These are phyloP conservation scores for Syzygium oleosum DNA, from an alignment of 345 rosid species.

Conservation along the genomic window DNA sequence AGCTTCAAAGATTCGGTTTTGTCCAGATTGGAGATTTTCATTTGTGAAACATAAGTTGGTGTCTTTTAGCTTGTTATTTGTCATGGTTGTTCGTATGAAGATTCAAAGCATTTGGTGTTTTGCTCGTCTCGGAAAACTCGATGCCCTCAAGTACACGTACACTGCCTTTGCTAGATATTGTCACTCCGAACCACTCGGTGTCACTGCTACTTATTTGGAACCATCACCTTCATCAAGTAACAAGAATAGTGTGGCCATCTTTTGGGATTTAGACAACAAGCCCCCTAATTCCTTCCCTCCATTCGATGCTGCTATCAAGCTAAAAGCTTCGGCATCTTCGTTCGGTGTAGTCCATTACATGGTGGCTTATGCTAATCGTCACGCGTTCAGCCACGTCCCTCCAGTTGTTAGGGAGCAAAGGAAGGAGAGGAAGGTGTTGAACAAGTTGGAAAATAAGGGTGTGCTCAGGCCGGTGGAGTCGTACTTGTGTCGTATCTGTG, in stretches of 20 bases:
- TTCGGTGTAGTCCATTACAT: slow-evolving; percentile 51
- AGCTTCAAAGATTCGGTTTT: neutral
- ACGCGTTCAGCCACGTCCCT: slow-evolving; percentile 57
- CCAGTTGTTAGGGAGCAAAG: slow-evolving; percentile 45
- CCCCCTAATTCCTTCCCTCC: slow-evolving; percentile 64
- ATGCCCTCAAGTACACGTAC: neutral
- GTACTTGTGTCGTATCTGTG: slow-evolving; percentile 64
- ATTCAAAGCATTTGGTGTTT: neutral
- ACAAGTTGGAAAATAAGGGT: slow-evolving; percentile 55
- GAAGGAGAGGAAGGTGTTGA: slow-evolving; percentile 43
- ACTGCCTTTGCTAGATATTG: neutral
- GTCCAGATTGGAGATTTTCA: neutral
- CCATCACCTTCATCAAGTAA: neutral
- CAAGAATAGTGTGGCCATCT: slow-evolving; percentile 42
- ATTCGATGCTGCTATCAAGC: slow-evolving; percentile 64
- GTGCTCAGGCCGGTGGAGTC: slow-evolving; percentile 48
- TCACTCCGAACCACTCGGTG: neutral
- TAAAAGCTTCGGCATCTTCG: slow-evolving; percentile 47
- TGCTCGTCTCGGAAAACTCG: neutral
- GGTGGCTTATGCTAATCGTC: slow-evolving; percentile 70
- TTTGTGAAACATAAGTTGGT: neutral
- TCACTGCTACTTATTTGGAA: neutral
- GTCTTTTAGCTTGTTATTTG: neutral
- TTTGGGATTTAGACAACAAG: slow-evolving; percentile 91
- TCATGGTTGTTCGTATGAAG: neutral